Evolutionary conservation across 139 green algal genomes (phyloP).

Genomic region (Astrephomene gubernaculifera): DNA sequence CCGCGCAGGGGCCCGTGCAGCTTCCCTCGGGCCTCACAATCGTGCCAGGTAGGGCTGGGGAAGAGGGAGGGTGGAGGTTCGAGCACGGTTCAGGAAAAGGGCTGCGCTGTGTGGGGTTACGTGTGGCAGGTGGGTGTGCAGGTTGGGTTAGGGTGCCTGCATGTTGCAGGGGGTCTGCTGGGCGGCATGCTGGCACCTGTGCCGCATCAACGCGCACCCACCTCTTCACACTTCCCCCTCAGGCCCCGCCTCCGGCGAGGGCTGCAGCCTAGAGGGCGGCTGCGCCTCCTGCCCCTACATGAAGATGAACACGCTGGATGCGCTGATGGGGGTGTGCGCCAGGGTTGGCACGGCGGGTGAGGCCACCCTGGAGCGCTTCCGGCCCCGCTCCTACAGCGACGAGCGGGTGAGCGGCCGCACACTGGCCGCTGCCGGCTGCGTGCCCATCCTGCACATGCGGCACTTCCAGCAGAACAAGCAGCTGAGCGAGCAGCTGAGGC

Average conservation of each 20-base stretch:
- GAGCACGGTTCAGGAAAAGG: no score
- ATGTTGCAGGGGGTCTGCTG: no score
- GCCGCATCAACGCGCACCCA: no score
- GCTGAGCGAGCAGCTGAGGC: slow-evolving; percentile 57
- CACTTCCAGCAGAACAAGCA: slow-evolving; percentile 84
- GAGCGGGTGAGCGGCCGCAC: slow-evolving; percentile 75
- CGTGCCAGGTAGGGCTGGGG: slow-evolving; percentile 60
- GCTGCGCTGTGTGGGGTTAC: no score
- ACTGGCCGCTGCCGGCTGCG: slow-evolving; percentile 84
- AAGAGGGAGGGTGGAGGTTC: no score
- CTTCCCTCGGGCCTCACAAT: slow-evolving; percentile 79
- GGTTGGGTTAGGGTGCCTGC: no score
- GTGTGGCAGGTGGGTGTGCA: no score
- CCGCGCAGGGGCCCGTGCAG: slow-evolving; percentile 16
- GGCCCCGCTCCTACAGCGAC: slow-evolving; percentile 74
- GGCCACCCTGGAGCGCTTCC: slow-evolving; percentile 74
- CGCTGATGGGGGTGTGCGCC: slow-evolving; percentile 68
- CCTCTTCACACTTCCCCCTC: slow-evolving; percentile 24
- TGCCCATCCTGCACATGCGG: slow-evolving; percentile 98
- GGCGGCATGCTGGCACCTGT: no score
- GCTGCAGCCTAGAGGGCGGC: slow-evolving; percentile 92
- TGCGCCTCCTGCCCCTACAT: slow-evolving; percentile 99
- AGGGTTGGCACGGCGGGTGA: slow-evolving; percentile 57
- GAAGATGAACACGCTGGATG: slow-evolving; percentile 93
- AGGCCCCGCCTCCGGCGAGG: slow-evolving; percentile 84